Conservation (phyloP, 345 rosid genomes). For the Ceriops zippeliana region DNA sequence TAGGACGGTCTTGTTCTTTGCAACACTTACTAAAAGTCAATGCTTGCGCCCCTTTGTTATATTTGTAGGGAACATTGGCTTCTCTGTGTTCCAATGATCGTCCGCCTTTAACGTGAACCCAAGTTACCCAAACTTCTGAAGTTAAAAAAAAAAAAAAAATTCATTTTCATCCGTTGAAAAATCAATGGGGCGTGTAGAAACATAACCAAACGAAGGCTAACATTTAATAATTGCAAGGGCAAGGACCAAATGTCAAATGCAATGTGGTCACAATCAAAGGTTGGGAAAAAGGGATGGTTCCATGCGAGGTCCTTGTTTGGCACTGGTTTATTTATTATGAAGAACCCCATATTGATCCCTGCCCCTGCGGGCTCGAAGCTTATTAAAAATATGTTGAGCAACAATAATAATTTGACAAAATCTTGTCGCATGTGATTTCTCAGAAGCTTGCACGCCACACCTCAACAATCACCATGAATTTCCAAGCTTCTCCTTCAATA, state of each 20-base stretch:
- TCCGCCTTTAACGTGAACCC: too few species aligned
- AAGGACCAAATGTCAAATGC: neutral
- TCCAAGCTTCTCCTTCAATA: slow-evolving; percentile 21
- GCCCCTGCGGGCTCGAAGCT: slow-evolving; percentile 18
- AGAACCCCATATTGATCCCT: slow-evolving; percentile 3
- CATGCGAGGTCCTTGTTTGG: slow-evolving; percentile 9
- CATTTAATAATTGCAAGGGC: too few species aligned
- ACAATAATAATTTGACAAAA: slow-evolving; percentile 9
- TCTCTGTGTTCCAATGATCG: too few species aligned
- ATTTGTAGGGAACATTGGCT: too few species aligned
- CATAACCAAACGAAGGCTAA: too few species aligned
- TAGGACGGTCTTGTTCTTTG: too few species aligned
- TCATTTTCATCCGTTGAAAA: too few species aligned
- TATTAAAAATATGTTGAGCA: neutral
- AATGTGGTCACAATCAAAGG: neutral
- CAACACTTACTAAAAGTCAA: too few species aligned
- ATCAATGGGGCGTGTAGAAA: too few species aligned
- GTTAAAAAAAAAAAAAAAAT: too few species aligned
- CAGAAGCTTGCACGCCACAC: slow-evolving; percentile 33
- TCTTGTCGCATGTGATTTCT: neutral
- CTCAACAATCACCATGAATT: slow-evolving; percentile 1
- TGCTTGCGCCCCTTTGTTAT: too few species aligned
- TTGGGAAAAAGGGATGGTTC: neutral
- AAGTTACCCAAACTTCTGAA: too few species aligned
- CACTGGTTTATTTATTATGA: neutral